A percentile compares a stretch with the other conserved stretches of the same genome.
Evolutionary conservation across 768 basidiomycete species (phyloP).

Genomic region (Rickenella mellea): DNA sequence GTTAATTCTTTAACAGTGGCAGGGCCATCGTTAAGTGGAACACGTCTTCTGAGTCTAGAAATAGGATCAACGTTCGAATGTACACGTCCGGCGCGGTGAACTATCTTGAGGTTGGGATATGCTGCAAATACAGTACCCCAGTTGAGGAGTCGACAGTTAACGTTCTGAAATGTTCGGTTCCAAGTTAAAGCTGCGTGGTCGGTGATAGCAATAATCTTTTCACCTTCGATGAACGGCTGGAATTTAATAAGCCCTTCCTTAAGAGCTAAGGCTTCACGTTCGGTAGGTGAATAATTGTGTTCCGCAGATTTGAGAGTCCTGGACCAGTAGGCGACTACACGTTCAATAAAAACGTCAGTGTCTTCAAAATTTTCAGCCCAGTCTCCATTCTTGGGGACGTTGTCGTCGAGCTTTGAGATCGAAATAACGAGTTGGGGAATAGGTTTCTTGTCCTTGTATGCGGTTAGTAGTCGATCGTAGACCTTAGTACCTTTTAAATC

Average conservation of each 20-base stretch:
- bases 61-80: constrained; percentile 33
- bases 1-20: not conserved
- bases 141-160: constrained; percentile 23
- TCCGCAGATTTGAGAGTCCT: constrained; percentile 22
- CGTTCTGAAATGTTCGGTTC: constrained; percentile 27
- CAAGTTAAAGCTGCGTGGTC: constrained; percentile 23
- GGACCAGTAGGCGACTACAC: constrained; percentile 23
- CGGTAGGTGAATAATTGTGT: constrained; percentile 26
- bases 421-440: constrained; percentile 7
- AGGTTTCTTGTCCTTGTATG: constrained; percentile 4
- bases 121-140: constrained; percentile 28
- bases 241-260: constrained; percentile 29
- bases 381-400: not conserved
- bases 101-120: constrained; percentile 24
- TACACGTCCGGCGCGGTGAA: constrained; percentile 27
- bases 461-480: constrained; percentile 11
- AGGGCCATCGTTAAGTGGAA: constrained; percentile 15
- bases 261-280: constrained; percentile 27
- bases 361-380: constrained; percentile 18
- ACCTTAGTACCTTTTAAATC: constrained; percentile 14
- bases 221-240: constrained; percentile 27
- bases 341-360: constrained; percentile 21
- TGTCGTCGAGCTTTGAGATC: constrained; percentile 6
- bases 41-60: constrained; percentile 18
- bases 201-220: constrained; percentile 15